Percentiles rank a stretch among this genome's conserved stretches.
Conservation (phyloP, 495 filamentous ascomycete species). For the Talaromyces thailandensis region DNA sequence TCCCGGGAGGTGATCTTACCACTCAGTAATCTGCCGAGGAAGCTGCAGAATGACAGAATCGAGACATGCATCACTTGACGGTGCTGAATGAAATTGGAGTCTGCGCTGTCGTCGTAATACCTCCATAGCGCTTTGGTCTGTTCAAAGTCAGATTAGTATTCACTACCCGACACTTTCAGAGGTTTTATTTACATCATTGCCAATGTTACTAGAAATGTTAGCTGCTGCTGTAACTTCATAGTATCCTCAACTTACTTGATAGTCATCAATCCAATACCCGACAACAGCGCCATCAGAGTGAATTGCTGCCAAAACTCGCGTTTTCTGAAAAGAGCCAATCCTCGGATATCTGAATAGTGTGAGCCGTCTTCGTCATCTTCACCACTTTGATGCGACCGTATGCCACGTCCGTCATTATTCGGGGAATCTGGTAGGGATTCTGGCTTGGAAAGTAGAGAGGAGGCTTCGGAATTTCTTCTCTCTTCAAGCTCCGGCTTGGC, state of each 20-base stretch:
- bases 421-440: conserved; percentile 30
- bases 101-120: conserved; percentile 66
- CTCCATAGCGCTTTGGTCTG: conserved; percentile 66
- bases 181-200: conserved; percentile 61
- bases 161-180: not conserved
- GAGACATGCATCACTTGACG: conserved; percentile 90
- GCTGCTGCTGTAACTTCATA: conserved; percentile 6
- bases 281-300: conserved; percentile 73
- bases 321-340: conserved; percentile 62
- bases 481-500: conserved; percentile 20
- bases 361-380: conserved; percentile 32
- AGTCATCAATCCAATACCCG: conserved; percentile 94
- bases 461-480: conserved; percentile 50
- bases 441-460: conserved; percentile 70
- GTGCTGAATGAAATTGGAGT: conserved; percentile 65
- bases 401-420: conserved; percentile 17
- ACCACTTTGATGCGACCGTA: conserved; percentile 29
- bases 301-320: conserved; percentile 90
- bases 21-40: conserved; percentile 68
- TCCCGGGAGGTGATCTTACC: conserved; percentile 38
- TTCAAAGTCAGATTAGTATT: not conserved
- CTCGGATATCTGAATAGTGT: conserved; percentile 83
- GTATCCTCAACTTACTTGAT: conserved; percentile 65
- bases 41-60: conserved; percentile 78
- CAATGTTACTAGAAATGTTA: conserved; percentile 72